Base-by-base conservation (phyloP, 208 protist species). In the Naegleria gruberi region DNA sequence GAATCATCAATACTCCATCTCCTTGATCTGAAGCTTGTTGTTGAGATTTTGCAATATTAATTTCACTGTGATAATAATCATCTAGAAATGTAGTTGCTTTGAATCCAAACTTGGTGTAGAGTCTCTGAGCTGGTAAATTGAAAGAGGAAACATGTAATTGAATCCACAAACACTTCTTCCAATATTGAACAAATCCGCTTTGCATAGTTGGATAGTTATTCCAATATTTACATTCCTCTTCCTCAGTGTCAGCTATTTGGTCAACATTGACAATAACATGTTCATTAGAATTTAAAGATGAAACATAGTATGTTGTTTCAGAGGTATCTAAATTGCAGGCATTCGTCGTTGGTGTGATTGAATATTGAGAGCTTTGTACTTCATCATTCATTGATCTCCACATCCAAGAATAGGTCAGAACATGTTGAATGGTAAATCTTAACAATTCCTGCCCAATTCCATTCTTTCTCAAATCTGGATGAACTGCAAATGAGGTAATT, bases 81-180 rank as follows among this genome's bases (percentile, higher is more conserved):
- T 77, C 65, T 37, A 6, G 15, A 19, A 6, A 77, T 37, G 5
- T 4, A 4, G 5, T 4, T 4, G 65, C 26, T 77, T 77, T 77
- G 65, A 82, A 82, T 26, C 74, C 34, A n/a, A 82, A 82, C 42
- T 82, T 82, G n/a, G 34, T 82, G 74, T 82, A 82, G 5, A 82
- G 74, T 42, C 42, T 82, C 42, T 82, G 74, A 82, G 74, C 74
- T n/a, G 74, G 1, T 42, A 37, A 37, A 82, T 82, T 82, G 3
- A 82, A 19, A 37, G 37, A 10, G 7, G 74, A 82, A 42, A 82
- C 74, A 42, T 82, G 74, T 42, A 82, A n/a, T n/a, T 74, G 23
- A 74, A 74, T 74, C 46, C 46, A 55, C 15, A 5, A 19, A 55
- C 46, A 55, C 46, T 5, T 55, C 8, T 55, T 55, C 15, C 46